phyloP scores from a whole-genome alignment of 2,329 filamentous ascomycete genomes.

The Parascedosporium putredinis region DNA sequence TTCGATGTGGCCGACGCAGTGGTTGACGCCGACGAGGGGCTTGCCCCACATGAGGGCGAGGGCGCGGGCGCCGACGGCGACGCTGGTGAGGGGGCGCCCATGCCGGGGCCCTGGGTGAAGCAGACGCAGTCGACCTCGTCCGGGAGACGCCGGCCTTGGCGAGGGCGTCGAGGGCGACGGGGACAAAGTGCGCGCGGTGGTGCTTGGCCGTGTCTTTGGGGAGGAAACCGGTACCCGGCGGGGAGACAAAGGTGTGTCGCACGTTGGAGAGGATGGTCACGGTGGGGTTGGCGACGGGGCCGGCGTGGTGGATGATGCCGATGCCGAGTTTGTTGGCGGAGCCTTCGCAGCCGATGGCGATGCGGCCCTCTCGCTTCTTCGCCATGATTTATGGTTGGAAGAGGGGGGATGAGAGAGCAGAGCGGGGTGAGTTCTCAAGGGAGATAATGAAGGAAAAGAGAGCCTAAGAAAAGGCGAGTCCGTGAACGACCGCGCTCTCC shows the following conservation, averaged over 20 bases:
- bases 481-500: too few relatives aligned
- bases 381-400: conserved; percentile 14
- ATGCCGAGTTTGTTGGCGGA: conserved; percentile 97
- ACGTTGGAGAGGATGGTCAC: conserved; percentile 73
- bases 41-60: conserved; percentile 76
- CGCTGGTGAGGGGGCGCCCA: conserved; percentile 84
- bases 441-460: not conserved
- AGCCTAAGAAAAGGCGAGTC: too few relatives aligned
- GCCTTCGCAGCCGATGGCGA: conserved; percentile 63
- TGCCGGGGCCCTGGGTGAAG: conserved; percentile 91
- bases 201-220: conserved; percentile 93
- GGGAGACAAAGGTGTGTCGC: conserved; percentile 84
- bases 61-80: conserved; percentile 76
- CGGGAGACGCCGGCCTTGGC: conserved; percentile 51
- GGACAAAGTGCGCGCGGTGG: conserved; percentile 76
- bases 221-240: conserved; percentile 86
- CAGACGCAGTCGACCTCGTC: conserved; percentile 80
- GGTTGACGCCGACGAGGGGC: conserved; percentile 89
- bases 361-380: conserved; percentile 28
- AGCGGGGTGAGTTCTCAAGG: not conserved
- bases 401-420: not conserved
- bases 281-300: conserved; percentile 40
- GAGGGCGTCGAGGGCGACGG: conserved; percentile 71
- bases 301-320: conserved; percentile 75
- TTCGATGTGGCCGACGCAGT: conserved; percentile 97